Evolutionary conservation across 2,329 filamentous ascomycete species (phyloP).

Genomic region (Colletotrichum lentis): DNA sequence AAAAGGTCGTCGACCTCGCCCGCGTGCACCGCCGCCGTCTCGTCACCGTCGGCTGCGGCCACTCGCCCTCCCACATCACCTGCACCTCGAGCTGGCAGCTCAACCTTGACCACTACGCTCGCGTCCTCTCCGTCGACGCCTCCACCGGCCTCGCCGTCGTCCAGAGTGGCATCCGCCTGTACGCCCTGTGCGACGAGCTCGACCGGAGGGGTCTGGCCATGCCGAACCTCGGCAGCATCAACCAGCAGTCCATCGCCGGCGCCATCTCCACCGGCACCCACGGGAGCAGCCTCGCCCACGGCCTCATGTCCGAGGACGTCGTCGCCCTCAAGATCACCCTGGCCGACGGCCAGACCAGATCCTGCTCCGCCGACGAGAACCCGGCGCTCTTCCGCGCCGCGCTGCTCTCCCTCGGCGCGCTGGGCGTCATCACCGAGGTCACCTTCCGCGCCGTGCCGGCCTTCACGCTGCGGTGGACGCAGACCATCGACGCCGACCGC

Average conservation of each 20-base stretch:
- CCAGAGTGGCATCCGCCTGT: conserved; percentile 87
- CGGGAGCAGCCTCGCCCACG: conserved; percentile 84
- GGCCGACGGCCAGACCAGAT: conserved; percentile 76
- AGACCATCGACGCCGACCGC: conserved; percentile 76
- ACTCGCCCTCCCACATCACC: conserved; percentile 91
- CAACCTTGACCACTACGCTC: conserved; percentile 85
- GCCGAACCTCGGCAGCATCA: conserved; percentile 93
- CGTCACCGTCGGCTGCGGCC: conserved; percentile 86
- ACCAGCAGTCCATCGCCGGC: conserved; percentile 90
- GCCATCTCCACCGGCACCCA: conserved; percentile 94
- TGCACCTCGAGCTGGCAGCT: conserved; percentile 95
- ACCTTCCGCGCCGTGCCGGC: conserved; percentile 82
- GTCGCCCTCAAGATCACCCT: conserved; percentile 80
- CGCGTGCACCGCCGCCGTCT: conserved; percentile 81
- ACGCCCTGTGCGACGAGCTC: conserved; percentile 75
- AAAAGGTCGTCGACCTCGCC: conserved; percentile 83
- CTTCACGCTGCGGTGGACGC: conserved; percentile 87
- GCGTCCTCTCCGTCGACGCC: conserved; percentile 74
- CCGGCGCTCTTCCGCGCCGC: conserved; percentile 87
- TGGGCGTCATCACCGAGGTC: conserved; percentile 91
- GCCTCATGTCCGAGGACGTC: conserved; percentile 82
- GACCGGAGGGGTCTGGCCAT: conserved; percentile 81
- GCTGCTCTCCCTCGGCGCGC: conserved; percentile 83
- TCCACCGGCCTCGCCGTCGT: conserved; percentile 74
- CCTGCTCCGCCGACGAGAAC: conserved; percentile 74